phyloP scores from a whole-genome alignment of 2,329 filamentous ascomycete genomes.

The Mariannaea elegans region DNA sequence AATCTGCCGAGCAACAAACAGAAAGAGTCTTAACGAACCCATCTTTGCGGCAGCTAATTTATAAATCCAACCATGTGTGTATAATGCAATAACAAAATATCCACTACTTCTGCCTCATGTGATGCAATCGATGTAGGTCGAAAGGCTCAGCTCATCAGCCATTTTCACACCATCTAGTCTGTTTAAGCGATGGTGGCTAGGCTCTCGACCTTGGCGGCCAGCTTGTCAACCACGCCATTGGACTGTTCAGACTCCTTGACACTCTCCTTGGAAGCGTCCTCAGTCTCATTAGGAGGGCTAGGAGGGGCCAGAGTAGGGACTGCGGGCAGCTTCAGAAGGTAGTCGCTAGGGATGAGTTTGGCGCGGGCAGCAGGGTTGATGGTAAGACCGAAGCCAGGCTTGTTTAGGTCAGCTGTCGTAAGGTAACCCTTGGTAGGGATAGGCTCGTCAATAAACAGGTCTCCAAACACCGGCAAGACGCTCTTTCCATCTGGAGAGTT shows the following conservation, averaged over 20 bases:
- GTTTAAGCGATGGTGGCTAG: constrained; percentile 38
- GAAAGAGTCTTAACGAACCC: background rate
- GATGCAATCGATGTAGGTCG: background rate
- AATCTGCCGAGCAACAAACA: no score
- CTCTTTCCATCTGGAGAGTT: constrained; percentile 92
- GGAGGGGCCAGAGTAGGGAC: constrained; percentile 52
- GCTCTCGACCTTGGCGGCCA: constrained; percentile 47
- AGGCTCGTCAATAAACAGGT: constrained; percentile 89
- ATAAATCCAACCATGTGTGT: constrained; percentile 4
- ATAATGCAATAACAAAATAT: constrained; percentile 8
- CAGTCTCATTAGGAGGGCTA: constrained; percentile 35
- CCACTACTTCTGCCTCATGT: background rate
- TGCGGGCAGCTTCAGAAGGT: constrained; percentile 75
- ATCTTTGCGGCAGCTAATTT: background rate
- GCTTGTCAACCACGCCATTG: constrained; percentile 42
- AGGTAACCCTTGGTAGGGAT: constrained; percentile 86
- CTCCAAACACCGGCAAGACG: constrained; percentile 90
- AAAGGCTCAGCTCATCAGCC: background rate
- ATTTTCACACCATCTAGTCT: background rate
- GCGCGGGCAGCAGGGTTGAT: constrained; percentile 77
- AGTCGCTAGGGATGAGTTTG: constrained; percentile 79
- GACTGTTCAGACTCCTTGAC: constrained; percentile 23
- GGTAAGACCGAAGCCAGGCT: constrained; percentile 89
- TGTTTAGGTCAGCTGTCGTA: constrained; percentile 81
- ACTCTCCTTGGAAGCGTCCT: constrained; percentile 24